Conservation (phyloP, 1,284 basidiomycete genomes). For the Wolfiporia cocos region DNA sequence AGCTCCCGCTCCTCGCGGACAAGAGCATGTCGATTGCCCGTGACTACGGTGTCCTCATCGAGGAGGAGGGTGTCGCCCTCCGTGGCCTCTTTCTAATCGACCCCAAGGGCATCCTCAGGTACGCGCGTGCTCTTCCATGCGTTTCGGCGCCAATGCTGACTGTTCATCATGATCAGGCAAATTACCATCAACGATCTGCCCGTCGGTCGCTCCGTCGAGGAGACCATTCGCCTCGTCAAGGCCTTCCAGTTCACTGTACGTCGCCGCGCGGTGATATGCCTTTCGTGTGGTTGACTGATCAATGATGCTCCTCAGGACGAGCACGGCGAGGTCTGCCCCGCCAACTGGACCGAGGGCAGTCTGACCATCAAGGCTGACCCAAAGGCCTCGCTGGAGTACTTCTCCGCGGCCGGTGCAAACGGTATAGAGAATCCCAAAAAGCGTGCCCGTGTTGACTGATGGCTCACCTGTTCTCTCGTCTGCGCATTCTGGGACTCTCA, state of each 20-base stretch:
- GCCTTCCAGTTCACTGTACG: conserved; percentile 84
- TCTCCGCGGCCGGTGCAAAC: conserved; percentile 33
- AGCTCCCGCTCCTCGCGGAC: conserved; percentile 75
- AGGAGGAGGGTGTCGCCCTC: conserved; percentile 81
- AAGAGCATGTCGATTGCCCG: conserved; percentile 61
- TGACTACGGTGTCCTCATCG: conserved; percentile 82
- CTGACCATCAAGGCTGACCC: conserved; percentile 79
- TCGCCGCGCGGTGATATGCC: background rate
- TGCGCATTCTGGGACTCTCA: background rate
- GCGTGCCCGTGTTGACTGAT: conserved; percentile 28
- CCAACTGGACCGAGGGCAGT: conserved; percentile 74
- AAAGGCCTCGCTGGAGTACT: conserved; percentile 71
- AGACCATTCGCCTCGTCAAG: conserved; percentile 83
- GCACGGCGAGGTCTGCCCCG: conserved; percentile 88
- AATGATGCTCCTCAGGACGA: conserved; percentile 62
- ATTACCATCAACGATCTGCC: conserved; percentile 87
- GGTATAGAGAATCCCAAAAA: conserved; percentile 27
- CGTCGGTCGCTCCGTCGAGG: conserved; percentile 87
- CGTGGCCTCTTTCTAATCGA: conserved; percentile 89
- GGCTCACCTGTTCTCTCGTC: conserved; percentile 1
- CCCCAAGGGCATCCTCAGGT: conserved; percentile 78
- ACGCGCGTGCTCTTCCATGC: conserved; percentile 5
- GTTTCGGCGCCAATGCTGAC: conserved; percentile 4
- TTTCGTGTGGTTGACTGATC: background rate
- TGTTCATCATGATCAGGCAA: conserved; percentile 42